Base-by-base conservation (phyloP, 768 basidiomycete genomes). In the Russula griseocarnosa region DNA sequence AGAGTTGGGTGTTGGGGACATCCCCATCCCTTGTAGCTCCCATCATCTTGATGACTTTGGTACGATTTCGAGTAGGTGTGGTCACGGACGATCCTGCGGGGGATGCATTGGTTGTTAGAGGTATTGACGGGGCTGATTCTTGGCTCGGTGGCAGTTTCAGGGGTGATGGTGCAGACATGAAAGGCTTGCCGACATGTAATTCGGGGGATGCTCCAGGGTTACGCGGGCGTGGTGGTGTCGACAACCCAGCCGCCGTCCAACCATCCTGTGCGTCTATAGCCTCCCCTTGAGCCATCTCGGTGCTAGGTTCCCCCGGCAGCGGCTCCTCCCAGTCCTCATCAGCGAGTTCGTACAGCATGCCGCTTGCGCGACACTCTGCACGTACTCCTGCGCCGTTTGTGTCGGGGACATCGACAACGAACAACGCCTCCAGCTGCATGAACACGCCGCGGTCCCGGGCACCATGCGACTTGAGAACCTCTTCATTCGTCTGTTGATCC, bases 281-380 rank as follows among this genome's bases (percentile, higher is more conserved):
- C 61, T 74, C 78, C 3, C 71, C 74, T 57, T 77, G 74, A 16
- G 69, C 73, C 47, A 73, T 72, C 4, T 40, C 58, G 24, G 68
- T 53, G 16, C 24, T 59, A 24, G 58, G 40, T 36, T 60, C 49
- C 16, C 69, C 60, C 26, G 24, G 52, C 10, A n/a, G 50, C 8
- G 64, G 28, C 32, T 66, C 83, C 52, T 81, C 84, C 86, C 85
- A 92, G 62, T 87, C 88, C 55, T 80, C 77, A 64, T 92, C 91
- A 3, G 83, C 90, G 36, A 93, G 77, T 73, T 93, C 91, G 66
- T 86, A 92, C 56, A 92, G 73, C 81, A 83, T 82, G 16, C 91
- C 91, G 63, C 82, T 79, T n/a, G 82, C 83, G 66, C 88, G 78
- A 53, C 85, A 85, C 71, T 90, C 86, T 70, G 76, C 79, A 38